phyloP scores from a whole-genome alignment of 768 basidiomycete species.

The Lentinula boryana region DNA sequence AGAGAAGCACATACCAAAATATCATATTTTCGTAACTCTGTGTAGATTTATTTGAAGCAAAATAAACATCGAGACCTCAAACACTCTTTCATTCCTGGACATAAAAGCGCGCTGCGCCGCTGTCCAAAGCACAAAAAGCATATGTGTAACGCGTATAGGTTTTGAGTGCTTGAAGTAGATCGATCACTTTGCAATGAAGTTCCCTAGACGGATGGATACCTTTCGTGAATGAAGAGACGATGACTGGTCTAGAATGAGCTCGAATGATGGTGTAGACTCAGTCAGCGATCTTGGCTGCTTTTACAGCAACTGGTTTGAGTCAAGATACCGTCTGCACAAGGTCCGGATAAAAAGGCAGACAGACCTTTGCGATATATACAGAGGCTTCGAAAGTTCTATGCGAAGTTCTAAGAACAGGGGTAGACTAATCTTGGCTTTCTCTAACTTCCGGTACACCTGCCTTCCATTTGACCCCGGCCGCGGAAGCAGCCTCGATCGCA shows the following conservation, averaged over 20 bases:
- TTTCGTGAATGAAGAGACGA: background rate
- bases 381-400: background rate
- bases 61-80: background rate
- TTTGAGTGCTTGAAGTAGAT: background rate
- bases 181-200: background rate
- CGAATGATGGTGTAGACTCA: too few species aligned
- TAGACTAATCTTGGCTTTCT: background rate
- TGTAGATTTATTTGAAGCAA: background rate
- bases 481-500: slow-evolving; percentile 42
- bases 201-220: too few species aligned
- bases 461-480: slow-evolving; percentile 48
- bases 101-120: too few species aligned
- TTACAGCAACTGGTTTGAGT: background rate
- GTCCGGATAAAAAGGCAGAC: too few species aligned
- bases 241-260: background rate
- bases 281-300: too few species aligned
- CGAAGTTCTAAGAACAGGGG: background rate
- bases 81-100: background rate
- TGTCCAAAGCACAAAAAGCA: too few species aligned
- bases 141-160: too few species aligned
- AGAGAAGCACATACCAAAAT: background rate
- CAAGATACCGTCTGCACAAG: background rate
- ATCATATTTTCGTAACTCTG: background rate
- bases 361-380: too few species aligned
- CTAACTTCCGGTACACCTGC: slow-evolving; percentile 42